Conservation (phyloP, 208 protist species). For the Porcisia hertigi region DNA sequence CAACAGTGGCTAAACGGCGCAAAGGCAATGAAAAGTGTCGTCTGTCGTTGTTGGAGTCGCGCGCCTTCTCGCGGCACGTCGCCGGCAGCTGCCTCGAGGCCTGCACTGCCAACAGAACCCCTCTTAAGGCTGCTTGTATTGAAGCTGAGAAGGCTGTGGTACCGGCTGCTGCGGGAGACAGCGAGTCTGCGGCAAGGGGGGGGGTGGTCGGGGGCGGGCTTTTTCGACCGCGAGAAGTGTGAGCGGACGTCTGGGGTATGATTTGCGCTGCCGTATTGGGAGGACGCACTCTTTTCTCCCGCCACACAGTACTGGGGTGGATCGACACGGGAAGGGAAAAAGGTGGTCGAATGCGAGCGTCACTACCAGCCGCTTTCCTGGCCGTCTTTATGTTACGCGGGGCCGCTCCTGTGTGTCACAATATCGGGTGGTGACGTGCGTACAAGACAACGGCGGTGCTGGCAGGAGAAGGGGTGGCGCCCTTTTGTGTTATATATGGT, state of each 20-base stretch:
- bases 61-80: constrained; percentile 3
- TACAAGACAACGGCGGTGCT: not conserved
- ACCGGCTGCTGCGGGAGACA: not conserved
- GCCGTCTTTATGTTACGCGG: not conserved
- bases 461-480: not conserved
- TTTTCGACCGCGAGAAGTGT: not conserved
- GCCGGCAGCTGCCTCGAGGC: not conserved
- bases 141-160: not conserved
- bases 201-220: not conserved
- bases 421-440: not conserved
- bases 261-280: not conserved
- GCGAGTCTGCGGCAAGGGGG: not conserved
- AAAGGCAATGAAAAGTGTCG: not conserved
- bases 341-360: not conserved
- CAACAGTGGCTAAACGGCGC: not conserved
- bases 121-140: not conserved
- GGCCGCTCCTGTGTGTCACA: not conserved
- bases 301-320: not conserved
- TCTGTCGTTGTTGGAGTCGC: constrained; percentile 9
- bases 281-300: not conserved
- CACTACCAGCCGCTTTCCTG: too few species aligned
- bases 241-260: not conserved
- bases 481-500: not conserved
- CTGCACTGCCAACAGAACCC: not conserved
- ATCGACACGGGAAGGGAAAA: not conserved